Evolutionary conservation across 2,329 filamentous ascomycete species (phyloP), one percentile per base, ranked within the genome.

Genomic region (Elsinoe fawcettii): DNA sequence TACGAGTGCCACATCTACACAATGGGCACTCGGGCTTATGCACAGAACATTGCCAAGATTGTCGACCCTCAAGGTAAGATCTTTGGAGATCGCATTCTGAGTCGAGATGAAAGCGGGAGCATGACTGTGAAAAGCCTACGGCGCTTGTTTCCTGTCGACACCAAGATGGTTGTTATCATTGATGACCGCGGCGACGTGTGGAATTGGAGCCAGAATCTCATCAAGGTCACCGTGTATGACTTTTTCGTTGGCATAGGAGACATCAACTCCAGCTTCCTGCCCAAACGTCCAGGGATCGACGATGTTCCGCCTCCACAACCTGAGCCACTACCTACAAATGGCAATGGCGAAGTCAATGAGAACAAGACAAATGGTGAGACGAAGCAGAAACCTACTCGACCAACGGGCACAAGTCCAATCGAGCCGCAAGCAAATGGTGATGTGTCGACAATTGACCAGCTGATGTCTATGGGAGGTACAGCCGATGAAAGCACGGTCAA

Each of bases 1-100:
- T 99, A 93, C 73, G 93, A 99, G 74, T 78, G 97, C 66, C 93
- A 99, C 70, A 92, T 99, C 61, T 99, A 99, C 75, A 99, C 93
- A 43, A 99, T 99, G 93, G 93, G 92, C 58, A 99, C 93, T 20
- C 83, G 93, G 62, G 89, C 92, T n/a, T 99, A 99, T 69, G 93
- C 93, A 8, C 80, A 91, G 64, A 87, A 89, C 60, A 95, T 99
- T 64, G 90, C 90, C 36, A 86, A 87, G 64, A 92, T 99, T 61
- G 88, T 99, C 61, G 93, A 99, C 66, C 92, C 92, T 0, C 84
- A 92, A 32, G 83, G 86, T 62, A 91, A 86, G 68, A 83, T 96
- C 8, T 99, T 99, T 70, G 92, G 88, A 37, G 91, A 96, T 71
- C 84, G 93, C 57, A 91, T 99, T 65, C 87, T 99, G 66, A 97